A percentile compares a stretch with the other conserved stretches of the same genome.
Evolutionary conservation across 192 early-diverging fungal species (phyloP).

Genomic region (Haplosporangium gracile): DNA sequence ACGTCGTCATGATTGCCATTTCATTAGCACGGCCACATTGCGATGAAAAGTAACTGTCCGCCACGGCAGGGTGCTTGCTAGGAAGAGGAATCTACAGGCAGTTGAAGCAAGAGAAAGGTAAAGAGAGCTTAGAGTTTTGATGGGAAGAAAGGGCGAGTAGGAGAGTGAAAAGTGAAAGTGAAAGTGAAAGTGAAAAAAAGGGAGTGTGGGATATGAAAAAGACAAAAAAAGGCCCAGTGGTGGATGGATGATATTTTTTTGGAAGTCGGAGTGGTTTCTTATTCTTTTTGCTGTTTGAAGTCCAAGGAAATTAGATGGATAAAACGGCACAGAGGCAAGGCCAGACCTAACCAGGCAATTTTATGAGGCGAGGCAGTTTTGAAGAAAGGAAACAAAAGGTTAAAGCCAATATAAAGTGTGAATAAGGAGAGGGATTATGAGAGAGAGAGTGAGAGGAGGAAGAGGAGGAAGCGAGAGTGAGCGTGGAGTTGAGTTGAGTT

Average conservation of each 20-base stretch:
- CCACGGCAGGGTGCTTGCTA: too few relatives aligned
- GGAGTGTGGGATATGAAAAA: background rate
- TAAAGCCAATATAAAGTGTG: too few relatives aligned
- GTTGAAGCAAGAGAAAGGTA: background rate
- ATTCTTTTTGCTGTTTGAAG: background rate
- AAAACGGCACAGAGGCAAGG: background rate
- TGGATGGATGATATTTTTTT: background rate
- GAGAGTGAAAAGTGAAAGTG: background rate
- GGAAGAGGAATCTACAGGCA: too few relatives aligned
- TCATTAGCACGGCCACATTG: too few relatives aligned
- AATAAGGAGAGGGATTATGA: background rate
- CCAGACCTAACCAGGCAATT: background rate
- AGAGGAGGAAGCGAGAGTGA: background rate
- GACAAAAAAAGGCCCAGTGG: background rate
- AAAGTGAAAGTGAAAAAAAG: too few relatives aligned
- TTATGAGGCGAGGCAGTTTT: background rate
- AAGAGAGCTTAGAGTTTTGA: background rate
- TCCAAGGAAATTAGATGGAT: background rate
- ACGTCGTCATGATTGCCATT: background rate
- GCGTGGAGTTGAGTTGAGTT: too few relatives aligned
- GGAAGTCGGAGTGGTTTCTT: background rate
- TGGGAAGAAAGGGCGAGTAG: background rate
- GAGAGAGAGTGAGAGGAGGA: background rate
- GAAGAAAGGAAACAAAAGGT: too few relatives aligned
- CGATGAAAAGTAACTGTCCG: too few relatives aligned